phyloP scores from a whole-genome alignment of 177 flowering plant genomes.

The Telopea speciosissima region DNA sequence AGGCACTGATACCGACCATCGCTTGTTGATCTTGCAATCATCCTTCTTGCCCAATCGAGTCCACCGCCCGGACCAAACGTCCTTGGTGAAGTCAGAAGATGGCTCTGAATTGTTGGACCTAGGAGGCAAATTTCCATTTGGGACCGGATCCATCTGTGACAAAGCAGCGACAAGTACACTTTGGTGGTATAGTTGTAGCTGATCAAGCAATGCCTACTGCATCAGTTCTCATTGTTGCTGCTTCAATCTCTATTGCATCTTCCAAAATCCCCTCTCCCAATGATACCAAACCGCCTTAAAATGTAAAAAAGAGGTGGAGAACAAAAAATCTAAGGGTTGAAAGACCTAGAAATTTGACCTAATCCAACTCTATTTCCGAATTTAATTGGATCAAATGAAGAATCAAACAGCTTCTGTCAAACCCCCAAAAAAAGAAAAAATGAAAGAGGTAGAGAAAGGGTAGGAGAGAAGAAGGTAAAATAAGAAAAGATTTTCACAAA shows the following conservation, averaged over 20 bases:
- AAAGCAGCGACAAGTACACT: constrained; percentile 26
- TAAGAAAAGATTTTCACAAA: too few relatives aligned
- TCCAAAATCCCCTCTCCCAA: not conserved
- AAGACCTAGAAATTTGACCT: not conserved
- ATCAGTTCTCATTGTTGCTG: constrained; percentile 30
- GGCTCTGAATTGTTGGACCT: too few relatives aligned
- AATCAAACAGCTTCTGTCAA: not conserved
- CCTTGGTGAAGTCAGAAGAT: too few relatives aligned
- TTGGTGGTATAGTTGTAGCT: constrained; percentile 29
- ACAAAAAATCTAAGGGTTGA: not conserved
- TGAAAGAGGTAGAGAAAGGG: too few relatives aligned
- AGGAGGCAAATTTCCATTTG: constrained; percentile 92
- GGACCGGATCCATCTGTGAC: constrained; percentile 75
- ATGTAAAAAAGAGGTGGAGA: too few relatives aligned
- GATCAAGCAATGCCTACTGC: constrained; percentile 33
- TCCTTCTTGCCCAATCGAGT: too few relatives aligned
- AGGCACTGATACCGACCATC: too few relatives aligned
- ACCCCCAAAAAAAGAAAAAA: not conserved
- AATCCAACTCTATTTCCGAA: not conserved
- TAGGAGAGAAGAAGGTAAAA: too few relatives aligned
- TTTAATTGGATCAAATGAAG: not conserved
- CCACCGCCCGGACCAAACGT: too few relatives aligned
- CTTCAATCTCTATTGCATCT: constrained; percentile 32
- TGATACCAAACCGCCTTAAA: not conserved
- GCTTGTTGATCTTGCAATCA: too few relatives aligned